Percentiles rank a stretch among this genome's conserved stretches.
Conservation (phyloP, 2,329 filamentous ascomycete species). For the Chrysosporium keratinophilum region DNA sequence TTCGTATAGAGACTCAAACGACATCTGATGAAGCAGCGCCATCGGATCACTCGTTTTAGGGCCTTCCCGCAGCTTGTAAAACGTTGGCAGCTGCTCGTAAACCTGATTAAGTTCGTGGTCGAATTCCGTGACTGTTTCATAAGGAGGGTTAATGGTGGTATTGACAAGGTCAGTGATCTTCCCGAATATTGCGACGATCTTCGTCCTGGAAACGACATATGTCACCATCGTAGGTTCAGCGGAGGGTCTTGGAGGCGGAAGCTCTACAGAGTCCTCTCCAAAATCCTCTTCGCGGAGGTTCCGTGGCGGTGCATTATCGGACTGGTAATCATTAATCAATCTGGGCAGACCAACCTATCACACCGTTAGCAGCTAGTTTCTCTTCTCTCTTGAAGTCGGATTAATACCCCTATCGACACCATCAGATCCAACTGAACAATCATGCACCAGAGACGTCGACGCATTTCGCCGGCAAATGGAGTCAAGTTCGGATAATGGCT, state of each 20-base stretch:
- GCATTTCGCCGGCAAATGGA: slow-evolving; percentile 30
- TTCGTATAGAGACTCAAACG: slow-evolving; percentile 25
- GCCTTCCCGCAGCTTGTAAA: slow-evolving; percentile 14
- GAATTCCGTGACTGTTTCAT: slow-evolving; percentile 17
- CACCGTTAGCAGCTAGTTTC: background rate
- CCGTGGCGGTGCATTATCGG: slow-evolving; percentile 31
- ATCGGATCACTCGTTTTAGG: slow-evolving; percentile 11
- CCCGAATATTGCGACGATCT: slow-evolving; percentile 13
- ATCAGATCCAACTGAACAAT: slow-evolving; percentile 32
- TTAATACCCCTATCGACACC: slow-evolving; percentile 26
- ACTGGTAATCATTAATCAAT: slow-evolving; percentile 29
- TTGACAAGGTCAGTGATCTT: slow-evolving; percentile 15
- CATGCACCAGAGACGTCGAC: slow-evolving; percentile 27
- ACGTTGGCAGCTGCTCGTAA: slow-evolving; percentile 16
- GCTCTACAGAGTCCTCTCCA: slow-evolving; percentile 24
- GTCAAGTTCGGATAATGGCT: slow-evolving; percentile 28
- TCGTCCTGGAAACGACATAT: slow-evolving; percentile 13
- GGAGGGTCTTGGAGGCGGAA: slow-evolving; percentile 24
- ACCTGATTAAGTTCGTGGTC: slow-evolving; percentile 18
- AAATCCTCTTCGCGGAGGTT: slow-evolving; percentile 37
- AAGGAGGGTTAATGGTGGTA: slow-evolving; percentile 13
- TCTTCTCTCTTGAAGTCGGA: background rate
- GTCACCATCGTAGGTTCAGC: slow-evolving; percentile 21
- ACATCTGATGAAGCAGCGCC: slow-evolving; percentile 21
- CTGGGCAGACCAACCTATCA: slow-evolving; percentile 27